Evolutionary conservation across 495 filamentous ascomycete genomes (phyloP).

Genomic region (Penicillium angulare): DNA sequence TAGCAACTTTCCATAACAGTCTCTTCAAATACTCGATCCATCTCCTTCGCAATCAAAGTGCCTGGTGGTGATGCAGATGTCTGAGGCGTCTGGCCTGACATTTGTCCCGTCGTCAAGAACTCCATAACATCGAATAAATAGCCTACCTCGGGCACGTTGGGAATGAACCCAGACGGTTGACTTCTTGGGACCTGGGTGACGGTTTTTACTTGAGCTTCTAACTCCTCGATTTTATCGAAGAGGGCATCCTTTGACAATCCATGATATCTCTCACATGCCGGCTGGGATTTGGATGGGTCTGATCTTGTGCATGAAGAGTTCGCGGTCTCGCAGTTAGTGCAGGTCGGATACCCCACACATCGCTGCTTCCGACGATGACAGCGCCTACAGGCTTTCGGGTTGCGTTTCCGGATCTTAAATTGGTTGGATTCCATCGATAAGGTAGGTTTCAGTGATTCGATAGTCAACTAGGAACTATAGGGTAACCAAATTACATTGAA

Average conservation of each 20-base stretch:
- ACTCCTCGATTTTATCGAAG: slow-evolving; percentile 18
- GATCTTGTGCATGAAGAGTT: slow-evolving; percentile 13
- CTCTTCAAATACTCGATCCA: slow-evolving; percentile 30
- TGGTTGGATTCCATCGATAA: background rate
- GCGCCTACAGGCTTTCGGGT: slow-evolving; percentile 20
- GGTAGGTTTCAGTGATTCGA: too few species aligned
- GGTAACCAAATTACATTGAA: too few species aligned
- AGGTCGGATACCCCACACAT: slow-evolving; percentile 22
- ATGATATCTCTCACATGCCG: slow-evolving; percentile 22
- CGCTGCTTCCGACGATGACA: slow-evolving; percentile 25
- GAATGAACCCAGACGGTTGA: background rate
- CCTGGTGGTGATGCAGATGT: background rate
- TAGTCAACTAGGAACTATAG: too few species aligned
- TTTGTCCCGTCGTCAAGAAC: slow-evolving; percentile 25
- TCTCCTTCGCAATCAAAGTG: background rate
- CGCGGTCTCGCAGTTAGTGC: slow-evolving; percentile 19
- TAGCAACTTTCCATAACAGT: slow-evolving; percentile 14
- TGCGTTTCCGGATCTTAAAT: slow-evolving; percentile 25
- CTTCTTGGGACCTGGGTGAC: background rate
- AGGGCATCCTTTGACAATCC: slow-evolving; percentile 25
- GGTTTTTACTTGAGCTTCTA: slow-evolving; percentile 19
- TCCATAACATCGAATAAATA: slow-evolving; percentile 7
- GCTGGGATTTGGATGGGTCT: slow-evolving; percentile 1
- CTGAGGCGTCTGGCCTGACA: background rate
- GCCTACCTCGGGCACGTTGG: background rate